Base-by-base conservation (phyloP, 2,329 filamentous ascomycete species). In the Teratosphaeria zuluensis region DNA sequence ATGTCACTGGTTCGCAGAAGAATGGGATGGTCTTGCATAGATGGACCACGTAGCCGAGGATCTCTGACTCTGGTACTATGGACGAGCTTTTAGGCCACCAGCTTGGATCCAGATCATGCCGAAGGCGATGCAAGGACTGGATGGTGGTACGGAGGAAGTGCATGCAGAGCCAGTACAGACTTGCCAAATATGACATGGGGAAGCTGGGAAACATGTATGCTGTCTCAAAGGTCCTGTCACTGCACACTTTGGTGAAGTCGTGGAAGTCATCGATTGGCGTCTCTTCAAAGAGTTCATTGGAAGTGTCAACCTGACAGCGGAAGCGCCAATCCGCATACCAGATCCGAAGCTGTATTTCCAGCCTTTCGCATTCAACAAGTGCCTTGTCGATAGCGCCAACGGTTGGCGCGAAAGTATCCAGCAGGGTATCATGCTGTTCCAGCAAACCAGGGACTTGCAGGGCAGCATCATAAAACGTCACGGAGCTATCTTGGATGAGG, bases 151-250 rank as follows among this genome's bases (percentile, higher is more conserved):
- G 65, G 14, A 72, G 58, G 55, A 64, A 66, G 57, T 68, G 65
- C 63, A 70, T 66, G 12, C 63, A 62, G 14, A 68, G 61, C 69
- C 69, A 71, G 57, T 70, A 71, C 19, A 67, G 61, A n/a, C 60
- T 65, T 28, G 65, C 56, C 16, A 72, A 56, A 46, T 71, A 72
- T 9, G 62, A 67, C 28, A 64, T 59, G 48, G 66, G 60, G 59
- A 72, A 72, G 51, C 59, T 64, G 1, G 61, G 57, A 56, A 72
- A 72, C 16, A 57, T 58, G 59, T 62, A 69, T 8, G 63, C 66
- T 28, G 66, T 59, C 3, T 59, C 53, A 28, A 72, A 60, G 3
- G 66, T 67, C 24, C 65, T 64, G 54, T 71, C 66, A 21, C 54
- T 46, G 38, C 63, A 62, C 1, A 67, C 55, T 21, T 54, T 55